Evolutionary conservation across 768 basidiomycete genomes (phyloP).

Genomic region (Mycena crocata): DNA sequence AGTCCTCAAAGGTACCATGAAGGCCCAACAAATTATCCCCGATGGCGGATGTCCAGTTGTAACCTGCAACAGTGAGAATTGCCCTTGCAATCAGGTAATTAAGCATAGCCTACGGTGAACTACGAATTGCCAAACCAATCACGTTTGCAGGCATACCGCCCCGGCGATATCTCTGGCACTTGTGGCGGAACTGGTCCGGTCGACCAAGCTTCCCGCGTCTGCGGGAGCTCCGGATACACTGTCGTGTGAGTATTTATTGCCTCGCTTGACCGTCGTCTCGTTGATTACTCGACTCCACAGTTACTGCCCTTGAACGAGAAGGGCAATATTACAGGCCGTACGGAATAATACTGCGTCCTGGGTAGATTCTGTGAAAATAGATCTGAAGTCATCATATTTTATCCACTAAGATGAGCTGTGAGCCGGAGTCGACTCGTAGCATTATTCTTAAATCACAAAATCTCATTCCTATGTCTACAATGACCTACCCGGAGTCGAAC

Average conservation of each 20-base stretch:
- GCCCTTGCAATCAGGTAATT: conserved; percentile 7
- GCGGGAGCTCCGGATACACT: conserved; percentile 4
- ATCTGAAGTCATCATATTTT: no score
- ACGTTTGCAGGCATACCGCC: conserved; percentile 11
- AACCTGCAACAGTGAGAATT: neutral
- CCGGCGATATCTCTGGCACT: conserved; percentile 13
- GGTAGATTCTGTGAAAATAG: no score
- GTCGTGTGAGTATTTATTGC: conserved; percentile 1
- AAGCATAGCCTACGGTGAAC: no score
- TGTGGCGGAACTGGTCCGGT: conserved; percentile 18
- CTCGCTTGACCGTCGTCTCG: neutral
- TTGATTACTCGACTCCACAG: neutral
- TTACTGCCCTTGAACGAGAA: conserved; percentile 2
- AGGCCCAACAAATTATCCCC: conserved; percentile 13
- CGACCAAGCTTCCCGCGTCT: conserved; percentile 10
- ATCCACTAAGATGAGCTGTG: no score
- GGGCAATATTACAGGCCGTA: no score
- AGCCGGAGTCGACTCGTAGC: no score
- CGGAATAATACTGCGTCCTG: no score
- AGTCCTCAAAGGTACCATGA: neutral
- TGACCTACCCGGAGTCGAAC: no score
- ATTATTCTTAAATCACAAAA: no score
- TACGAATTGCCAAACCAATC: neutral
- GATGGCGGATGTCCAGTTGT: neutral
- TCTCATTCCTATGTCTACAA: no score